These are phyloP conservation scores for Stemphylium beticola DNA, from an alignment of 2,329 filamentous ascomycete species.

Conservation along the genomic window DNA sequence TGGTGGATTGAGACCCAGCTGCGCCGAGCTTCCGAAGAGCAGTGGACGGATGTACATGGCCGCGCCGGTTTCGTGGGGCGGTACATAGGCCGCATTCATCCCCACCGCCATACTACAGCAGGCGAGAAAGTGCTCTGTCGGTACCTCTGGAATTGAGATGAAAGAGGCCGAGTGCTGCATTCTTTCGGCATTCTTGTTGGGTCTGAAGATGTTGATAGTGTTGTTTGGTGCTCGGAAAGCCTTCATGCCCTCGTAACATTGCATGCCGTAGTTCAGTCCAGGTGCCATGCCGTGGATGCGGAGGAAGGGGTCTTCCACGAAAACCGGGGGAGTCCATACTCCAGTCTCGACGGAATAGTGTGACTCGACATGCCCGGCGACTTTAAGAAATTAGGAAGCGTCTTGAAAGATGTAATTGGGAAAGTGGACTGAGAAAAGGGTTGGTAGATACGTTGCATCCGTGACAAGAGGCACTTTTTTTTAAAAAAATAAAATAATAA, in stretches of 20 bases:
- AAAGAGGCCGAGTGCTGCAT: conserved; percentile 85
- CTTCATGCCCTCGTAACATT: conserved; percentile 98
- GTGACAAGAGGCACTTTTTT: neutral
- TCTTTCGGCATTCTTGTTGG: conserved; percentile 80
- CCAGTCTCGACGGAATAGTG: conserved; percentile 77
- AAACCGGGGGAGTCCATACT: conserved; percentile 78
- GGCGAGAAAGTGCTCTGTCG: conserved; percentile 75
- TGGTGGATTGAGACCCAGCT: conserved; percentile 83
- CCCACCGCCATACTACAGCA: conserved; percentile 81
- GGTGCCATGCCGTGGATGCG: conserved; percentile 94
- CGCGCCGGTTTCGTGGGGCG: conserved; percentile 84
- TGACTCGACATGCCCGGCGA: conserved; percentile 93
- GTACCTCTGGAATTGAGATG: conserved; percentile 82
- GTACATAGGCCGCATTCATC: conserved; percentile 88
- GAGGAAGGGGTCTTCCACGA: conserved; percentile 83
- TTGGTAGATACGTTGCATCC: neutral
- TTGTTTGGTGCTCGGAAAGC: conserved; percentile 82
- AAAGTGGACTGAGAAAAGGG: neutral
- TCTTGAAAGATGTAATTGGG: neutral
- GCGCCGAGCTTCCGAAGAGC: conserved; percentile 84
- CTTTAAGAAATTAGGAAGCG: conserved; percentile 52
- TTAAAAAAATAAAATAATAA: too few relatives aligned
- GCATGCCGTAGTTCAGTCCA: conserved; percentile 91
- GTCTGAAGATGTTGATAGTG: conserved; percentile 84
- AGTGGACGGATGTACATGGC: conserved; percentile 92